Conservation (phyloP, 1,139 yeast genomes). For the Kodamaea plutei region DNA sequence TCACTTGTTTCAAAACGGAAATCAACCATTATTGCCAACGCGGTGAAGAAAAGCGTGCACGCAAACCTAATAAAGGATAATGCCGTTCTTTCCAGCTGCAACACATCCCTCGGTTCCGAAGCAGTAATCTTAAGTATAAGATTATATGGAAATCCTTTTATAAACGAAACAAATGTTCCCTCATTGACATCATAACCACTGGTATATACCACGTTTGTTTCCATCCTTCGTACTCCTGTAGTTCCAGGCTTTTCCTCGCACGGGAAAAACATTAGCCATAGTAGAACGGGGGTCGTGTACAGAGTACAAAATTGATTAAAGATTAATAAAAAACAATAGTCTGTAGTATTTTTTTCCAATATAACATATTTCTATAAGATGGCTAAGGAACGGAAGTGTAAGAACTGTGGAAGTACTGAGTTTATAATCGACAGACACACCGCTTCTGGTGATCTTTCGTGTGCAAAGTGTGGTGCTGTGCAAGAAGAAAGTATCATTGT, state of each 20-base stretch:
- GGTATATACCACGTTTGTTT: neutral
- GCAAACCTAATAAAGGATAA: conserved; percentile 51
- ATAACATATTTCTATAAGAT: too few species aligned
- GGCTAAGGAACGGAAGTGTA: conserved; percentile 20
- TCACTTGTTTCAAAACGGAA: conserved; percentile 40
- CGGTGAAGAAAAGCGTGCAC: conserved; percentile 45
- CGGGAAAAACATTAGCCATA: too few species aligned
- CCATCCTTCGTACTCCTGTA: too few species aligned
- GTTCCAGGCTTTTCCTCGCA: too few species aligned
- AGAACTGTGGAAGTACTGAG: conserved; percentile 31
- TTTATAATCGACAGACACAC: conserved; percentile 35
- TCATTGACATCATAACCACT: neutral
- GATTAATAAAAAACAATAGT: too few species aligned
- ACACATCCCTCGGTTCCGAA: conserved; percentile 59
- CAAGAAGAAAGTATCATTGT: conserved; percentile 92
- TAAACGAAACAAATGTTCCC: neutral
- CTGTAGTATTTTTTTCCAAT: too few species aligned
- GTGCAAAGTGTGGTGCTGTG: conserved; percentile 81
- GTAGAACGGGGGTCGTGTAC: too few species aligned
- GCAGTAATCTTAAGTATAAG: conserved; percentile 40
- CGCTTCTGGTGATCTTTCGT: conserved; percentile 74
- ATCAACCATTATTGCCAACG: conserved; percentile 50
- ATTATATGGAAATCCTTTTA: neutral
- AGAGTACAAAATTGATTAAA: too few species aligned
- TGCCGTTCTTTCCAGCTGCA: conserved; percentile 58